phyloP scores from a whole-genome alignment of 345 rosid genomes.

The Cardiospermum halicacabum region DNA sequence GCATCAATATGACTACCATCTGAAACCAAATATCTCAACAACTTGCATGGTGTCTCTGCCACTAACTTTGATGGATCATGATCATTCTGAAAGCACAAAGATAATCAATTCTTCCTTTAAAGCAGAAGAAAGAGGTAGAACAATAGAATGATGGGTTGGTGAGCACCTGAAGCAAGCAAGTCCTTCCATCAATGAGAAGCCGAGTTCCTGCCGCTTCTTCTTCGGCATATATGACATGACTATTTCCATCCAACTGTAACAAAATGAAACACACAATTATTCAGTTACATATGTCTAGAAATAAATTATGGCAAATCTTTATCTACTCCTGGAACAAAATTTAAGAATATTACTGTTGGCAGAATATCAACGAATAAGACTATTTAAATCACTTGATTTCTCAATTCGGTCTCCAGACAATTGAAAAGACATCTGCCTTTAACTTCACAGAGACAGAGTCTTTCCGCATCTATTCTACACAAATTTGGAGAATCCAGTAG shows the following conservation, averaged over 20 bases:
- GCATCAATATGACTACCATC: slow-evolving; percentile 93
- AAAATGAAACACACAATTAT: slow-evolving; percentile 9
- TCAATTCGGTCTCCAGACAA: neutral
- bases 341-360: neutral
- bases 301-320: slow-evolving; percentile 1
- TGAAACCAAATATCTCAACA: slow-evolving; percentile 81
- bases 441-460: neutral
- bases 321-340: neutral
- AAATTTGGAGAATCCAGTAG: too few relatives aligned
- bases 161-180: slow-evolving; percentile 88
- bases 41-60: slow-evolving; percentile 99
- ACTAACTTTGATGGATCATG: slow-evolving; percentile 96
- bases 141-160: slow-evolving; percentile 14
- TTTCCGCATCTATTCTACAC: neutral
- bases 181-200: slow-evolving; percentile 97
- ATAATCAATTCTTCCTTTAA: slow-evolving; percentile 11
- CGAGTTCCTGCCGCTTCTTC: slow-evolving; percentile 99
- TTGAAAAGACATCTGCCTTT: neutral
- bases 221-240: slow-evolving; percentile 98
- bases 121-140: neutral
- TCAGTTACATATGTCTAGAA: too few relatives aligned
- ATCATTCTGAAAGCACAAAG: slow-evolving; percentile 62
- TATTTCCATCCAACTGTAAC: slow-evolving; percentile 91
- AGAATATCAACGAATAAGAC: neutral
- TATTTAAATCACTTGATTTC: neutral